Evolutionary conservation across 805 yeast species (phyloP).

Genomic region (Candida broadrunensis): DNA sequence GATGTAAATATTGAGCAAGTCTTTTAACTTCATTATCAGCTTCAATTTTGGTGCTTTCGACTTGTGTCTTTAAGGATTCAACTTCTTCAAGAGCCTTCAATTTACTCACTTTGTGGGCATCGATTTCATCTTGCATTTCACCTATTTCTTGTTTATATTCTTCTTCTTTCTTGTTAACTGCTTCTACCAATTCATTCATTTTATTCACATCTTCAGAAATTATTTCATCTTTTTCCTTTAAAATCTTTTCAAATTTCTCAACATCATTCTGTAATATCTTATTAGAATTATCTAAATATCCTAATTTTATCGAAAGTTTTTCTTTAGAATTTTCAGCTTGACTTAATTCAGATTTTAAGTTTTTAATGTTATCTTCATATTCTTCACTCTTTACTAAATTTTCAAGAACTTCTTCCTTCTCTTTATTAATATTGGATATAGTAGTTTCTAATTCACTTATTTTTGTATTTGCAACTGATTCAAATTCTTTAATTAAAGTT

Average conservation of each 20-base stretch:
- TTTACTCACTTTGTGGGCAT: slow-evolving; percentile 6
- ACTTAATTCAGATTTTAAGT: slow-evolving; percentile 8
- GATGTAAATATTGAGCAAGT: slow-evolving; percentile 66
- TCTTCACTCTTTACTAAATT: slow-evolving; percentile 3
- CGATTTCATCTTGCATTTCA: slow-evolving; percentile 6
- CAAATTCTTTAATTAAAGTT: slow-evolving; percentile 6
- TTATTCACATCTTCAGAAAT: slow-evolving; percentile 28
- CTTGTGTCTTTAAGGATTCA: slow-evolving; percentile 18
- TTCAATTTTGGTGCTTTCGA: slow-evolving; percentile 41
- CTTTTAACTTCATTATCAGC: slow-evolving; percentile 55
- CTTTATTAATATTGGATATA: neutral
- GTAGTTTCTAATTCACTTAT: slow-evolving; percentile 4
- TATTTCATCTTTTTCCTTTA: slow-evolving; percentile 26
- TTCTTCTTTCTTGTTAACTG: slow-evolving; percentile 16
- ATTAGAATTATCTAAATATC: neutral
- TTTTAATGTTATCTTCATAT: slow-evolving; percentile 7
- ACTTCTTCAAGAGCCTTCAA: slow-evolving; percentile 17
- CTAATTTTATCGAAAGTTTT: neutral
- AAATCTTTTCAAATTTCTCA: neutral
- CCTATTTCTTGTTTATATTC: slow-evolving; percentile 1
- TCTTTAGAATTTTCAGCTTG: slow-evolving; percentile 1
- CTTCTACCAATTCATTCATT: slow-evolving; percentile 25
- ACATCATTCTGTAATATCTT: neutral
- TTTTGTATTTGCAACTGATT: neutral
- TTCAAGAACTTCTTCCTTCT: neutral